Evolutionary conservation across 2,329 filamentous ascomycete species (phyloP).

Genomic region (Nemania sp.): DNA sequence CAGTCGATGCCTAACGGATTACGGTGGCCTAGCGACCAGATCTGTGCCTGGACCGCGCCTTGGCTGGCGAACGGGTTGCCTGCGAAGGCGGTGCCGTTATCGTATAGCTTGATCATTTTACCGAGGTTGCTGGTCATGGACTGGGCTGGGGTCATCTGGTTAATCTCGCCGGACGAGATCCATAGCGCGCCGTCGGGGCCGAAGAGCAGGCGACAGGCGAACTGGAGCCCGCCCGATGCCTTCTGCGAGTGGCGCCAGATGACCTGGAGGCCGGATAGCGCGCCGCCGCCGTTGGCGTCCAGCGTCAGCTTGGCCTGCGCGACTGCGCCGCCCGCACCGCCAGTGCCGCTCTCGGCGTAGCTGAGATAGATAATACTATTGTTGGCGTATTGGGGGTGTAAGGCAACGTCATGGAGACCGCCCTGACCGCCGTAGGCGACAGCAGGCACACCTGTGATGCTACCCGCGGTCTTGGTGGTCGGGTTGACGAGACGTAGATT

Average conservation of each 20-base stretch:
- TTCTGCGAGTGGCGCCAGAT: conserved; percentile 23
- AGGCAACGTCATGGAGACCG: conserved; percentile 21
- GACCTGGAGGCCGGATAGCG: conserved; percentile 16
- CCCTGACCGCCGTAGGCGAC: conserved; percentile 21
- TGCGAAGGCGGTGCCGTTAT: conserved; percentile 20
- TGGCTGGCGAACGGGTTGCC: conserved; percentile 20
- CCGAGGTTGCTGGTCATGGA: conserved; percentile 23
- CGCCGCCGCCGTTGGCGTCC: conserved; percentile 13
- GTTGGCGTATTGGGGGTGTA: conserved; percentile 18
- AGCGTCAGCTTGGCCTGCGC: conserved; percentile 19
- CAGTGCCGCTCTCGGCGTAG: conserved; percentile 19
- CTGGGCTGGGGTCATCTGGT: conserved; percentile 22
- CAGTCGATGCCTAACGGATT: conserved; percentile 23
- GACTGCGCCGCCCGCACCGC: conserved; percentile 19
- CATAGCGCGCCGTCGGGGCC: conserved; percentile 18
- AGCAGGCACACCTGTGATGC: conserved; percentile 15
- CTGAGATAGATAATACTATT: conserved; percentile 20
- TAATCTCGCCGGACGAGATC: conserved; percentile 23
- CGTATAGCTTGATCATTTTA: conserved; percentile 18
- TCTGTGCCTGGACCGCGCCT: conserved; percentile 19
- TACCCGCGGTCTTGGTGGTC: conserved; percentile 10
- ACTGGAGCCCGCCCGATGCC: conserved; percentile 18
- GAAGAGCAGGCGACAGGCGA: conserved; percentile 21
- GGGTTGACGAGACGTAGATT: conserved; percentile 20
- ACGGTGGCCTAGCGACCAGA: conserved; percentile 21